phyloP scores from a whole-genome alignment of 441 rosid genomes.

The Cnidoscolus chayamansa region DNA sequence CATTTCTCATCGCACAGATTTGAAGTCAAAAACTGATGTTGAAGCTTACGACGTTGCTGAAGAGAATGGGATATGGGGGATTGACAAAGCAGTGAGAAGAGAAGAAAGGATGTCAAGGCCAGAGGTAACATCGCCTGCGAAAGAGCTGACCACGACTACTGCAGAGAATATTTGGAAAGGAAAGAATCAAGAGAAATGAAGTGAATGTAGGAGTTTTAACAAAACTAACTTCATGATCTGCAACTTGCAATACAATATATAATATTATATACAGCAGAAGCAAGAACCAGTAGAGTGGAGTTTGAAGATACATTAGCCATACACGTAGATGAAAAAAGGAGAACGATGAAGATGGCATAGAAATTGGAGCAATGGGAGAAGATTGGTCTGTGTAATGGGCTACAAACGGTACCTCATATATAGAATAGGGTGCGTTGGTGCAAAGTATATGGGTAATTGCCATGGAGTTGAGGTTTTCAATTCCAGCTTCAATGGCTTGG shows the following conservation, averaged over 20 bases:
- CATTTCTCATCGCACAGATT: conserved; percentile 51
- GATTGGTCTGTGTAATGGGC: conserved; percentile 69
- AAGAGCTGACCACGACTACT: conserved; percentile 12
- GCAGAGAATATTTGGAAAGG: conserved; percentile 17
- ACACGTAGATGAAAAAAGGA: background rate
- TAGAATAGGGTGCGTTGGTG: conserved; percentile 43
- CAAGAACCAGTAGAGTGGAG: conserved; percentile 19
- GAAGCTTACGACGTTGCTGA: conserved; percentile 14
- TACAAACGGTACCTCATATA: conserved; percentile 41
- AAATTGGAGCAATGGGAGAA: conserved; percentile 56
- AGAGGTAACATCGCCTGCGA: conserved; percentile 31
- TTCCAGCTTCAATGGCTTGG: conserved; percentile 30
- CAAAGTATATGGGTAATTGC: conserved; percentile 16
- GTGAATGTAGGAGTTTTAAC: background rate
- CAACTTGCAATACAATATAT: background rate
- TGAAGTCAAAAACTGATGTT: conserved; percentile 20
- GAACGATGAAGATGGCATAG: conserved; percentile 31
- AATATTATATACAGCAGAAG: background rate
- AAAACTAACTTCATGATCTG: background rate
- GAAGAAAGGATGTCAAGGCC: conserved; percentile 33
- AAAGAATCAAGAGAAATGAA: conserved; percentile 6
- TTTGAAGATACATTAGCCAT: background rate
- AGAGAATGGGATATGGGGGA: conserved; percentile 34
- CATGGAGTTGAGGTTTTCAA: conserved; percentile 28
- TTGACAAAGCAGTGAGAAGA: conserved; percentile 34